phyloP scores from a whole-genome alignment of 306 rosid genomes.

The Calophaca sinica region DNA sequence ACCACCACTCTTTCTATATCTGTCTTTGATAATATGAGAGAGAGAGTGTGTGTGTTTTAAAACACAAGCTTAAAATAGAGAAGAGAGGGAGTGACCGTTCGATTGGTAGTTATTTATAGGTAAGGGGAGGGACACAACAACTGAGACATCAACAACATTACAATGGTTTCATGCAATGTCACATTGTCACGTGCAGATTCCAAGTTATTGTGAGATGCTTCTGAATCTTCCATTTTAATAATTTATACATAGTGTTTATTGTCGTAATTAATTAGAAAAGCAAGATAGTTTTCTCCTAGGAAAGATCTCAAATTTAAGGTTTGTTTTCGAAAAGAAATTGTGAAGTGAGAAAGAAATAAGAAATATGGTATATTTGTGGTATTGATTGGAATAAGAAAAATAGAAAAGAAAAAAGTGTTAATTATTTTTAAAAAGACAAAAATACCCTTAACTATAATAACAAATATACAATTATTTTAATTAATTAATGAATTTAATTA shows the following conservation, averaged over 20 bases:
- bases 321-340: too few relatives aligned
- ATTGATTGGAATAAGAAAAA: too few relatives aligned
- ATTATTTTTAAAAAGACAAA: too few relatives aligned
- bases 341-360: too few relatives aligned
- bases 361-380: too few relatives aligned
- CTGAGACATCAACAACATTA: background rate
- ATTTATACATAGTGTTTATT: background rate
- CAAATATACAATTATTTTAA: too few relatives aligned
- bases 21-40: slow-evolving; percentile 11
- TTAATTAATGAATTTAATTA: too few relatives aligned
- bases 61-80: slow-evolving; percentile 45
- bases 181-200: background rate
- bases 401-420: too few relatives aligned
- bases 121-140: background rate
- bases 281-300: too few relatives aligned
- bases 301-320: too few relatives aligned
- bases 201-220: slow-evolving; percentile 27
- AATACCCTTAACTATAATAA: too few relatives aligned
- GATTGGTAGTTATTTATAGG: slow-evolving; percentile 49
- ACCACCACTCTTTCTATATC: slow-evolving; percentile 37
- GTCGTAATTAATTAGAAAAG: background rate
- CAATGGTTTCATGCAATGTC: slow-evolving; percentile 29
- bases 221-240: slow-evolving; percentile 31
- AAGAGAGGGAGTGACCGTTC: slow-evolving; percentile 46
- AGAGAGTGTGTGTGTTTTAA: background rate